Conservation (phyloP, 352 stramenopile species). For the Thraustotheca clavata region DNA sequence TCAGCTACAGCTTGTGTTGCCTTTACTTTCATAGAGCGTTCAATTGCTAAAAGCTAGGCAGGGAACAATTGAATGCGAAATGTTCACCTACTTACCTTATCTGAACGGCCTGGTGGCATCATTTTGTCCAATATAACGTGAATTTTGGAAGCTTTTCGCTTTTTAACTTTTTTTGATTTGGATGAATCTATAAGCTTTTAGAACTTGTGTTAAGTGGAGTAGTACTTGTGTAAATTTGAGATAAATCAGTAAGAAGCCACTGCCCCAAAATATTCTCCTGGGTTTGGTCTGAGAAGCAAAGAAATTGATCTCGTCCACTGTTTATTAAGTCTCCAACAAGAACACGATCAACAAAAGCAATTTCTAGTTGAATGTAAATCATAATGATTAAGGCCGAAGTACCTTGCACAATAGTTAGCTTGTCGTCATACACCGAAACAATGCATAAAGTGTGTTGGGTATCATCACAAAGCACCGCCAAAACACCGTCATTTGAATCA, state of each 20-base stretch:
- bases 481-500: background rate
- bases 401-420: background rate
- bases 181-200: background rate
- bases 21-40: background rate
- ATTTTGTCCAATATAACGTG: slow-evolving; percentile 1
- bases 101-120: background rate
- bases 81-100: background rate
- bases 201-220: background rate
- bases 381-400: background rate
- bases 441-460: background rate
- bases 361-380: background rate
- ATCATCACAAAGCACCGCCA: background rate
- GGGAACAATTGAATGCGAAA: background rate
- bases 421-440: background rate
- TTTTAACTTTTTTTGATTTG: slow-evolving; percentile 2
- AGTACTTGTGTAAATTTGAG: background rate
- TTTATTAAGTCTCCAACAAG: background rate
- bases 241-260: slow-evolving; percentile 1
- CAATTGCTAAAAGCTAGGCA: background rate
- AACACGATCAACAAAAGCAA: background rate
- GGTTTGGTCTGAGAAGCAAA: background rate
- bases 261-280: background rate
- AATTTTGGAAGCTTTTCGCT: background rate
- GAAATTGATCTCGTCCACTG: background rate
- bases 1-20: background rate